Evolutionary conservation across 1,284 basidiomycete species (phyloP).

Genomic region (Cryptococcus deneoformans): DNA sequence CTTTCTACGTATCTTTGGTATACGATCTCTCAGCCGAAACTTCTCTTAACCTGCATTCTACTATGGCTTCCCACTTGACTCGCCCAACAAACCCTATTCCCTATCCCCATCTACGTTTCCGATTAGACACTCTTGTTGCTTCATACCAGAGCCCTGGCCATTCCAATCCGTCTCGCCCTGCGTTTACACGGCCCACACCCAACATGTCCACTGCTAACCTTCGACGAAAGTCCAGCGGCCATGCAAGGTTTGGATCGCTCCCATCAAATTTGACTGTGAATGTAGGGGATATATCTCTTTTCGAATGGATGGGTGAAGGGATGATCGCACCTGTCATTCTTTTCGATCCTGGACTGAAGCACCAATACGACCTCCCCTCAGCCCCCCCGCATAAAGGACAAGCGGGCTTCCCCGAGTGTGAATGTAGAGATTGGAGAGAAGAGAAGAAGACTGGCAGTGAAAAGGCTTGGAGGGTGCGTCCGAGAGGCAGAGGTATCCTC

Average conservation of each 20-base stretch:
- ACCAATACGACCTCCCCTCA: slow-evolving; percentile 36
- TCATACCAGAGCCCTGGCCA: slow-evolving; percentile 13
- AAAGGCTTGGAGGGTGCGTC: slow-evolving; percentile 40
- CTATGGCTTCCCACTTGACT: slow-evolving; percentile 27
- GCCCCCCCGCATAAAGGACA: background rate
- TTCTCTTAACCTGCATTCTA: background rate
- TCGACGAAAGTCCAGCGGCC: background rate
- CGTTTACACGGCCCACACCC: too few relatives aligned
- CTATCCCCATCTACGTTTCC: slow-evolving; percentile 39
- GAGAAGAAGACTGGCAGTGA: slow-evolving; percentile 27
- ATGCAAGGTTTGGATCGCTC: background rate
- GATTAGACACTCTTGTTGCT: slow-evolving; percentile 28
- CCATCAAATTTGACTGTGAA: too few relatives aligned
- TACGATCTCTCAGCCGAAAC: slow-evolving; percentile 27
- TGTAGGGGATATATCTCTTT: too few relatives aligned
- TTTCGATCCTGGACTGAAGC: slow-evolving; percentile 41
- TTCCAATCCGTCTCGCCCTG: too few relatives aligned
- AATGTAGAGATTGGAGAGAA: slow-evolving; percentile 45
- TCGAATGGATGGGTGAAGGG: slow-evolving; percentile 10
- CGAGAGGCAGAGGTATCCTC: slow-evolving; percentile 31
- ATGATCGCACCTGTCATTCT: slow-evolving; percentile 45
- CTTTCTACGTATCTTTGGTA: slow-evolving; percentile 22
- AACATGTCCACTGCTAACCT: too few relatives aligned
- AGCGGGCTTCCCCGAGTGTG: slow-evolving; percentile 37
- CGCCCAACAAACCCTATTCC: slow-evolving; percentile 33